Evolutionary conservation across 2,329 filamentous ascomycete species (phyloP), one percentile per base, ranked within the genome.

Genomic region (Plectosphaerella cucumerina): DNA sequence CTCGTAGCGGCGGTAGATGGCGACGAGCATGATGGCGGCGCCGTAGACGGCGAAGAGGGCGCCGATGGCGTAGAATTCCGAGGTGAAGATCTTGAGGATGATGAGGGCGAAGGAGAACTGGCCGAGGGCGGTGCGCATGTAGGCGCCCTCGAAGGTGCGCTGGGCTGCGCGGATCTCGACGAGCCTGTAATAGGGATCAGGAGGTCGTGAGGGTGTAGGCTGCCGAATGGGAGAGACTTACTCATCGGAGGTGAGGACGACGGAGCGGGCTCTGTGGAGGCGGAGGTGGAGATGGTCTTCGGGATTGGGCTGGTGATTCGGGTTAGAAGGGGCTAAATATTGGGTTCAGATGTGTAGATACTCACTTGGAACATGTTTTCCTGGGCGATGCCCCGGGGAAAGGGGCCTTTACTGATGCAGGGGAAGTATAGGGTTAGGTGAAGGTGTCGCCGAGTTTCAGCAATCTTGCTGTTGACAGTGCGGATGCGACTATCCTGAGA

Each of bases 21-120:
- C 88, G 53, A 95, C 90, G 22, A 89, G 76, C 64, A 97, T 75
- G 45, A 99, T 82, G 6, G 90, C 89, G 4, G 86, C 85, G 12
- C 93, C 94, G 64, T 97, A 97, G 46, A 90, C 85, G 42, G 94
- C 92, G 66, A 97, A 97, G 31, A 99, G 77, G 6, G 94, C 94
- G n/a, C 94, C 94, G 56, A 97, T 96, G 59, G 87, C 85, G 71
- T 97, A 97, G 75, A 99, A 97, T 65, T 97, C 94, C 48, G 86
- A 82, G 9, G 91, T 97, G 74, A 99, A 97, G 69, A 99, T 95
- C 73, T 95, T 96, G 59, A 96, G 83, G 48, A 99, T 89, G 56
- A 99, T 86, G 47, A 99, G 84, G 18, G 93, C 86, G 69, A 99
- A 97, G 51, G 89, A 93, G 74, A 97, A 97, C 64, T 97, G 92